phyloP scores from a whole-genome alignment of 1,139 yeast genomes.

The Candida sp. region DNA sequence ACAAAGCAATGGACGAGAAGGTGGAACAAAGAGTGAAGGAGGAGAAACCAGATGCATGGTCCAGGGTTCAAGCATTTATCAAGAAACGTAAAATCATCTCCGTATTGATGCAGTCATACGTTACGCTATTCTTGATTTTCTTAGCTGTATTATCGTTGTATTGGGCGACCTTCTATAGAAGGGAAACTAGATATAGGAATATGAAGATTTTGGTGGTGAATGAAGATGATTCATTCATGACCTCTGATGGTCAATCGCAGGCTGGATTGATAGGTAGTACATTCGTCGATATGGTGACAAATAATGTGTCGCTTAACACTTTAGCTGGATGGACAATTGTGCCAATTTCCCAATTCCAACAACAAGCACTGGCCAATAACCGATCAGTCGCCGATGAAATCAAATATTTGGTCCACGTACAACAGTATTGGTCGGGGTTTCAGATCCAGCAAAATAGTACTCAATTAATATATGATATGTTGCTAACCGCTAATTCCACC shows the following conservation, averaged over 20 bases:
- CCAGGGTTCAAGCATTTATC: not conserved
- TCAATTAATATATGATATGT: conserved; percentile 24
- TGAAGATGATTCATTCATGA: conserved; percentile 31
- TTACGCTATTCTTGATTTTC: conserved; percentile 13
- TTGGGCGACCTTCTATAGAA: conserved; percentile 56
- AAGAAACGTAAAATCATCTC: not conserved
- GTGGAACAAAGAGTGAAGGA: not conserved
- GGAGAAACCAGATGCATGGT: not conserved
- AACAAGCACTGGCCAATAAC: conserved; percentile 25
- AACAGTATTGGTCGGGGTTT: conserved; percentile 53
- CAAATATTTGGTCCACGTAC: conserved; percentile 37
- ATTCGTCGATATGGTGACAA: conserved; percentile 18
- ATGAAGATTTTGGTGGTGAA: conserved; percentile 44
- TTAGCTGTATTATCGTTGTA: conserved; percentile 45
- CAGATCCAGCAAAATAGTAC: conserved; percentile 48
- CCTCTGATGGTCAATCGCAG: conserved; percentile 14
- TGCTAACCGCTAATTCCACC: conserved; percentile 20
- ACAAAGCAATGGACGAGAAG: not conserved
- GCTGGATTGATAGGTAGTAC: conserved; percentile 31
- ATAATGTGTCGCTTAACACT: conserved; percentile 11
- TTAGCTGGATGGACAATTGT: conserved; percentile 41
- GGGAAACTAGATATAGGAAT: conserved; percentile 34
- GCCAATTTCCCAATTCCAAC: conserved; percentile 22
- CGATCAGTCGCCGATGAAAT: conserved; percentile 33
- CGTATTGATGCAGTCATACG: conserved; percentile 2